These are phyloP conservation scores for Marchantia paleacea DNA, from an alignment of 225 moss, liverwort and hornwort genomes.

Conservation along the genomic window DNA sequence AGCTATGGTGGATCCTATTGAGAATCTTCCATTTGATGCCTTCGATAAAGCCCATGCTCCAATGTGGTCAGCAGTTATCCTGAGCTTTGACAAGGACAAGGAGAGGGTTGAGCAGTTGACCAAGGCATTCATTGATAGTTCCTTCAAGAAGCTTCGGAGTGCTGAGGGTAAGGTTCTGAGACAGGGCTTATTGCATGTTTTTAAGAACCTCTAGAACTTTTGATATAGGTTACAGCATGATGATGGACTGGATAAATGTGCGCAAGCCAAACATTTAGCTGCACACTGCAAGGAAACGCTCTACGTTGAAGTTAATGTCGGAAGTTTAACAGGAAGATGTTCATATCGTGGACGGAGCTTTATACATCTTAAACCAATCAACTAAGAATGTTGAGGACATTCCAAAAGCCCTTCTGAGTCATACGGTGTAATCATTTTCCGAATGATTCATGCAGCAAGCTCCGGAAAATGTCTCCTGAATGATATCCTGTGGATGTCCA, in stretches of 20 bases:
- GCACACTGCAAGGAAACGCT: background rate
- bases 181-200: background rate
- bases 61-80: constrained; percentile 66
- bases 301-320: background rate
- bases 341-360: background rate
- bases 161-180: constrained; percentile 57
- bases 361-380: background rate
- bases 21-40: constrained; percentile 75
- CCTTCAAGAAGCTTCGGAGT: constrained; percentile 85
- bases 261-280: background rate
- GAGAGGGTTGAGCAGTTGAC: constrained; percentile 70
- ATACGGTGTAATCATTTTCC: background rate
- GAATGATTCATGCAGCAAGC: background rate
- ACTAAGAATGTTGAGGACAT: background rate
- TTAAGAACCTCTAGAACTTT: background rate
- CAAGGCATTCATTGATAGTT: constrained; percentile 83
- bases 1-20: constrained; percentile 76
- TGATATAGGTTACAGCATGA: background rate
- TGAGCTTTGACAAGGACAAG: constrained; percentile 68
- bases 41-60: constrained; percentile 62
- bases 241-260: background rate
- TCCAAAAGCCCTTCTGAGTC: background rate
- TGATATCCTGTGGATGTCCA: background rate
- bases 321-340: background rate
- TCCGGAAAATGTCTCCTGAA: background rate